Base-by-base conservation (phyloP, 371 early-diverging fungal genomes). In the Cokeromyces recurvatus region DNA sequence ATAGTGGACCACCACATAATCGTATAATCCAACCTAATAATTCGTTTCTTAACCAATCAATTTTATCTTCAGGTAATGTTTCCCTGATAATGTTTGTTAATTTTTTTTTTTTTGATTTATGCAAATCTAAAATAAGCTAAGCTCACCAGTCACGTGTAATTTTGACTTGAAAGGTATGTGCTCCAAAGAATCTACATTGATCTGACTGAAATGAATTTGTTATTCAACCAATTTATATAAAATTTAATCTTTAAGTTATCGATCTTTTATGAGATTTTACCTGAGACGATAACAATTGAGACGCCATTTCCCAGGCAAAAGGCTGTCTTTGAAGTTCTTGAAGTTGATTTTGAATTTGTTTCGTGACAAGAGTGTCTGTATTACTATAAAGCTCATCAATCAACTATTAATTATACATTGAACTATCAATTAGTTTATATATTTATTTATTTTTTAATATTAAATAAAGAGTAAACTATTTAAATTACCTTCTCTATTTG, bases 121-220 rank as follows among this genome's bases (percentile, higher is more conserved):
- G n/a, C n/a, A n/a, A n/a, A n/a, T n/a, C n/a, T n/a, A n/a, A n/a
- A n/a, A n/a, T n/a, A n/a, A n/a, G n/a, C n/a, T n/a, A 12, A 23
- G 31, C 59, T 38, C 65, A 85, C 89, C 89, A 89, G 51, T 89
- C 87, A 40, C 86, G 79, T 20, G 85, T 59, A 11, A 92, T 82
- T 50, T 90, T 89, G 23, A 85, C 76, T 51, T 89, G 87, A 48
- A 90, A 78, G 1, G 90, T 90, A 42, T 87, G 87, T 0, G 93
- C 93, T 1, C 91, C 93, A 72, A 87, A 89, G 56, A 91, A 91
- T 39, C 82, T 82, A 43, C 82, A 81, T 29, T 84, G 81, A 27
- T 77, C 72, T 41, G 77, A 74, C 84, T 84, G 48, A 12, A 23
- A n/a, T 4, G 20, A 46, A 40, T 31, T 10, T 14, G 22, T 27